Evolutionary conservation across 2,329 filamentous ascomycete genomes (phyloP).

Genomic region (Fusarium caatingaense): DNA sequence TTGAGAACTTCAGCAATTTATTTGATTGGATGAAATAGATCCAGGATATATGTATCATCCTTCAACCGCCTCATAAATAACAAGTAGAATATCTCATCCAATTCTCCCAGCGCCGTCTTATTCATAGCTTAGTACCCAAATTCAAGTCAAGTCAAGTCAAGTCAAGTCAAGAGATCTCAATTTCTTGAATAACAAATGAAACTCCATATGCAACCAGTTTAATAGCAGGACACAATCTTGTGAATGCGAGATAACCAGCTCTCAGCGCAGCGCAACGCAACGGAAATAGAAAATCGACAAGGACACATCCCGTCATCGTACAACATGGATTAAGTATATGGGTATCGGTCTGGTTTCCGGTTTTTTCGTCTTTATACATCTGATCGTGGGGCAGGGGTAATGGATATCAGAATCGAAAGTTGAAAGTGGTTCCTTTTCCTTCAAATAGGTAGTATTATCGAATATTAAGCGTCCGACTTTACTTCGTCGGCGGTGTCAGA

Average conservation of each 20-base stretch:
- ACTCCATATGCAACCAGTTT: conserved; percentile 7
- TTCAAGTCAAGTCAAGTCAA: background rate
- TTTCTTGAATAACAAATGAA: conserved; percentile 12
- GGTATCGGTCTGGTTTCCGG: conserved; percentile 33
- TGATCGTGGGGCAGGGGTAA: background rate
- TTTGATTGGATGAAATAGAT: background rate
- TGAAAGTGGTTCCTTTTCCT: background rate
- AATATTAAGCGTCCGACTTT: conserved; percentile 23
- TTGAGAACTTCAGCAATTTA: conserved; percentile 21
- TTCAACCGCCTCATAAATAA: conserved; percentile 2
- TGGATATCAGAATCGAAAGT: background rate
- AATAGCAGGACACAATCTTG: conserved; percentile 23
- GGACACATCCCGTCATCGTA: conserved; percentile 28
- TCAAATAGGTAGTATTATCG: background rate
- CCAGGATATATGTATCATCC: conserved; percentile 4
- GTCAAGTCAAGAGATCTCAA: conserved; percentile 1
- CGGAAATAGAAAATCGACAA: conserved; percentile 3
- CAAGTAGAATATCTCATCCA: conserved; percentile 1
- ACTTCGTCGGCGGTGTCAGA: conserved; percentile 36
- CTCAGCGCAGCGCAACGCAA: conserved; percentile 8
- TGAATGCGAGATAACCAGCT: conserved; percentile 37
- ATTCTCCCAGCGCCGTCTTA: conserved; percentile 18
- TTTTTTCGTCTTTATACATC: conserved; percentile 14
- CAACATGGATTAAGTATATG: conserved; percentile 30
- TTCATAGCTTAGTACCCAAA: background rate